Evolutionary conservation across 192 early-diverging fungal genomes (phyloP), one percentile per base, ranked within the genome.

Genomic region (Pilaira anomala): DNA sequence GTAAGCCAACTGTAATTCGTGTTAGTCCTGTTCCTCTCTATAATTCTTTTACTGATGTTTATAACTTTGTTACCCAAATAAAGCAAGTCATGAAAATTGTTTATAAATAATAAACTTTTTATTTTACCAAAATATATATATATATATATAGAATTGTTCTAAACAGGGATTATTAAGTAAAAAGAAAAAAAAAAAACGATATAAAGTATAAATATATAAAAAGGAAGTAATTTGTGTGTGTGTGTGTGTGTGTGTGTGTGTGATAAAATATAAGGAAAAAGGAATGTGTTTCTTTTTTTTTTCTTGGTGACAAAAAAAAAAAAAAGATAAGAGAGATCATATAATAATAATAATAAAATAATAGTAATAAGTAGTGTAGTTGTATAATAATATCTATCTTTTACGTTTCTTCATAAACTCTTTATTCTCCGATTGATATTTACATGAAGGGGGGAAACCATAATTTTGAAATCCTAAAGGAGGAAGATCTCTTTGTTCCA

Each of bases 21-120:
- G 75, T 98, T 28, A 88, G 92, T 4, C 97, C 97, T 9, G 83
- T 83, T 14, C 95, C 97, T 14, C 77, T 98, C 26, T 98, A 97
- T 73, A 93, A 94, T 72, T 85, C 82, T 2, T 97, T 92, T 73
- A 70, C 57, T 28, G 97, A 98, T 53, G 91, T 95, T 11, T 85
- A 78, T 61, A 44, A 63, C 42, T 90, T 85, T 69, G 86, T 88
- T 7, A 68, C 76, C 13, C 72, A 78, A 11, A 80, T 98, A 61
- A 80, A 80, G 63, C 21, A 71, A 25, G 55, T 78, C 13, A 66
- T 84, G 49, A 57, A 69, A n/a, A 51, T 68, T 25, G 50, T 76
- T 9, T 81, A 76, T 48, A 16, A 58, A 39, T 46, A 57, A 26
- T 5, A 33, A 33, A 33, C 3, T 5, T 9, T 5, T 36, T 36